A percentile compares a stretch with the other conserved stretches of the same genome.
Conservation (phyloP, 192 early-diverging fungal species). For the Backusella westeae region DNA sequence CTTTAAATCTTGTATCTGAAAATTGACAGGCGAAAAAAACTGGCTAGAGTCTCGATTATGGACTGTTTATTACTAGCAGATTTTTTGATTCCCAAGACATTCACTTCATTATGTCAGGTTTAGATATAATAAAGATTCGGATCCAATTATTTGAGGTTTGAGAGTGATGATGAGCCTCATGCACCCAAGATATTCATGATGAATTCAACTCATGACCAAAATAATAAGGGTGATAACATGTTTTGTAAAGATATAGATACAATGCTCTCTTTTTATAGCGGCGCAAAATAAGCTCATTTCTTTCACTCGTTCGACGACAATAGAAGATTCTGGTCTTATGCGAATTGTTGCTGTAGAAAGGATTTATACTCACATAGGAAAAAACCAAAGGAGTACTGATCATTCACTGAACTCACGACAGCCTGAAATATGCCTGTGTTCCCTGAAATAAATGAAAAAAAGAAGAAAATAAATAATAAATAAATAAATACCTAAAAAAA, state of each 20-base stretch:
- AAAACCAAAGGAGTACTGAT: conserved; percentile 3
- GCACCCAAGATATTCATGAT: neutral
- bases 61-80: neutral
- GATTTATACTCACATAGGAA: neutral
- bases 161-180: neutral
- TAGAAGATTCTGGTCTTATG: neutral
- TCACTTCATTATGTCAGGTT: neutral
- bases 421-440: neutral
- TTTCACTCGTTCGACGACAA: neutral
- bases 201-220: neutral
- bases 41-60: neutral
- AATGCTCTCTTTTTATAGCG: neutral
- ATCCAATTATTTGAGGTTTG: neutral
- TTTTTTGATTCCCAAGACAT: neutral
- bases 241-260: neutral
- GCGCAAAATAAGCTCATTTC: neutral
- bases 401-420: conserved; percentile 6
- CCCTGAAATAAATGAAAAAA: neutral
- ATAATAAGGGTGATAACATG: neutral
- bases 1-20: neutral
- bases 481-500: neutral
- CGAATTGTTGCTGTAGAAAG: neutral
- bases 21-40: neutral
- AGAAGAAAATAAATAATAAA: neutral
- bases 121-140: neutral